Evolutionary conservation across 345 rosid species (phyloP), one percentile per base, ranked within the genome.

Genomic region (Moricandia moricandioides): DNA sequence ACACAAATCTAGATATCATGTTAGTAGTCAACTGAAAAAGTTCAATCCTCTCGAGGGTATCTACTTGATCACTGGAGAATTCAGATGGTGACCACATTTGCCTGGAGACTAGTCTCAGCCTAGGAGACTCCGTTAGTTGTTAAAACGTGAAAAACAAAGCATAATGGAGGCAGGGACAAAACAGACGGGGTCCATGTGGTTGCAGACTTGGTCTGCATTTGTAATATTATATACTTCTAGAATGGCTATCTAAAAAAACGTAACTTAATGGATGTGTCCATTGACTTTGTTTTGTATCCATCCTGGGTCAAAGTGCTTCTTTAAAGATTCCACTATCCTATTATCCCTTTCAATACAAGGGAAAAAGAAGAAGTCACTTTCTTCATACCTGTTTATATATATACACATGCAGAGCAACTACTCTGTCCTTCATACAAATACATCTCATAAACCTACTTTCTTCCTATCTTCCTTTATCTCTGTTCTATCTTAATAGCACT

Each of bases 251-350:
- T 45, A 14, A 60, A 29, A 65, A 54, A 27, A n/a, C 18, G 62
- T 8, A 71, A 72, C 63, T 65, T 51, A 59, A 73, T 78, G 47
- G 49, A 76, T 67, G 65, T 78, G 43, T 67, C 17, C 45, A 43
- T 67, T 78, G 81, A 78, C 81, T 78, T 40, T 27, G 57, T 31
- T 78, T 64, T 70, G 75, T 77, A 31, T 73, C 62, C 9, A 60
- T 55, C 45, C 68, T 67, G 61, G 9, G 81, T 78, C 81, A 78
- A 78, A 61, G 70, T 68, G 70, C 37, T 73, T 54, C 78, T 66
- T 72, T 73, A 78, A 62, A 73, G 70, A 73, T 78, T 78, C 81
- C 74, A 24, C 78, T 67, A 59, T 30, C 33, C 62, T 62, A 62
- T 21, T 67, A 72, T 78, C 70, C 61, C 65, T 73, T 73, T 71